Evolutionary conservation across 2,329 filamentous ascomycete genomes (phyloP), one percentile per base, ranked within the genome.

Genomic region (Nannizzia gypsea): DNA sequence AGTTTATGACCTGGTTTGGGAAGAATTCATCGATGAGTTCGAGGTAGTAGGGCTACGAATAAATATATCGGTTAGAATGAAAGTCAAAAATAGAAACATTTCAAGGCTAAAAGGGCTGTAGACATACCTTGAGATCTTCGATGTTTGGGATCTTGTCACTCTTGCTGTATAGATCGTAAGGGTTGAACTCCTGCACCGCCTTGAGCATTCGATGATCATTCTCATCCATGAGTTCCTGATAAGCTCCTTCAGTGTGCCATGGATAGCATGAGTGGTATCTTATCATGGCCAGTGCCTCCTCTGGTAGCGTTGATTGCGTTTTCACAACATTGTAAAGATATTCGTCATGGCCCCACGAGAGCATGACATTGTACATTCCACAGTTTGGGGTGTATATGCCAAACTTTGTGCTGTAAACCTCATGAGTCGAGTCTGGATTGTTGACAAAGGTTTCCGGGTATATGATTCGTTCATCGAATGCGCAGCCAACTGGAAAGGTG

Each of bases 131-230:
- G 60, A 96, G 77, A 67, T 88, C 83, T 69, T 90, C 87, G 0
- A 86, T 82, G 60, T 82, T 85, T 1, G 89, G 90, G 22, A 90
- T 79, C 17, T 84, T 88, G 67, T 95, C 90, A 65, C 85, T 90
- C 83, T 96, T 96, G 77, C 87, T 92, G 77, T 95, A 96, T 56
- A 96, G 71, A 70, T 95, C 90, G 67, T 95, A 96, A 0, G 90
- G 89, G 71, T 95, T 96, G 76, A 96, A 96, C 0, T 87, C 89
- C 73, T 83, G 81, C 57, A 95, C 90, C 6, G 89, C 89, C 69
- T 83, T 82, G 66, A 95, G 76, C 86, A 95, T 90, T 67, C 81
- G 80, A 72, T 86, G 76, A 67, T 96, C 90, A 70, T 90, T 86
- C 62, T 87, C 84, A 71, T 86, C 81, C 90, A 95, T 95, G 72